Base-by-base conservation (phyloP, 148 eudicot species). In the Beta vulgaris region DNA sequence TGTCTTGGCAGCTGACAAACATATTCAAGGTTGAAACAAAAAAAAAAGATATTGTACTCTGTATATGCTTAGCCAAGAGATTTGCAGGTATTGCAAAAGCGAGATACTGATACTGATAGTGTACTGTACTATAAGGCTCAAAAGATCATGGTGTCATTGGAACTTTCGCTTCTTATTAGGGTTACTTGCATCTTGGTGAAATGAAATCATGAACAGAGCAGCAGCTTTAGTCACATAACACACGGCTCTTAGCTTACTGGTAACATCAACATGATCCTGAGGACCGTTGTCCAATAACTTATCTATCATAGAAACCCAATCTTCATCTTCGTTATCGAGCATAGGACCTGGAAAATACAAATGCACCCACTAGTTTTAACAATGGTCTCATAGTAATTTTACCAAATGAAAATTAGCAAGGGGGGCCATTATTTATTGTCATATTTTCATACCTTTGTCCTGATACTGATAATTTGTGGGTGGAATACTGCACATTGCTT, bases 181-280 rank as follows among this genome's bases (percentile, higher is more conserved):
- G 32, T 44, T 35, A 19, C 26, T 15, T 19, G 2, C 26, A 69
- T 77, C 60, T 48, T 69, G 42, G 54, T 78, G 68, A 8, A 72
- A 16, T 40, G 66, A 57, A 23, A 78, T 31, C 70, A 49, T 72
- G 65, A 78, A 53, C 64, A 49, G 34, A 16, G 69, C 23, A 28
- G 79, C 79, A 48, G 74, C 79, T 69, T 60, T 69, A 49, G 60
- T 77, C 48, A 77, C 74, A 48, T 60, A 77, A 25, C 60, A 60
- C n/a, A 61, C 73, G 14, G 69, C 58, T 69, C 21, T 32, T 28
- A 77, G 69, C 58, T 77, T 77, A 23, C 43, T 69, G 39, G 73
- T 60, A 25, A 28, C 69, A 55, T 21, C 31, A 9, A 15, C 29
- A 25, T 40, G 6, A n/a, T n/a, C 3, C 79, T 3, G 69, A 36